Percentiles rank a stretch among this genome's conserved stretches.
Conservation (phyloP, 2,329 filamentous ascomycete species). For the Botryotinia calthae region DNA sequence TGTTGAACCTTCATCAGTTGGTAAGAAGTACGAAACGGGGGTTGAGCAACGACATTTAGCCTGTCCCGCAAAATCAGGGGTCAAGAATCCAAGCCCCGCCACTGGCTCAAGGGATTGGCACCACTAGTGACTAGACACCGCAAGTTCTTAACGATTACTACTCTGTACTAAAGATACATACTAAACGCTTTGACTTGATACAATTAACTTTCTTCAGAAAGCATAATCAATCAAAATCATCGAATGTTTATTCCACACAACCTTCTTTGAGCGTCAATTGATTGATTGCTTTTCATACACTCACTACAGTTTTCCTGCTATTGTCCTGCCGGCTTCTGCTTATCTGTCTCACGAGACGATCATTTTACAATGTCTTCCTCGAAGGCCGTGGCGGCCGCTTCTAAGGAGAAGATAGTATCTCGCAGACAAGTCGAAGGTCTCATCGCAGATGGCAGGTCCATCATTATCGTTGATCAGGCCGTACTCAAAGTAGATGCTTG, state of each 20-base stretch:
- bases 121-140: background rate
- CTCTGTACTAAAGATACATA: background rate
- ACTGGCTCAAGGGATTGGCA: background rate
- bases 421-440: conserved; percentile 71
- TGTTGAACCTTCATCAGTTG: background rate
- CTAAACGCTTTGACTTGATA: background rate
- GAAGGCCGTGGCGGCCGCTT: conserved; percentile 16
- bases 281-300: background rate
- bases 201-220: background rate
- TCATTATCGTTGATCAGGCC: conserved; percentile 77
- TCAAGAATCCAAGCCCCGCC: background rate
- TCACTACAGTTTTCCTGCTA: background rate
- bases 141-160: background rate
- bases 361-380: conserved; percentile 17
- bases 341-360: background rate
- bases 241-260: background rate
- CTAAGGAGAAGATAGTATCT: conserved; percentile 45
- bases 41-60: background rate
- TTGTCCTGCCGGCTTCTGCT: background rate
- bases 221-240: background rate
- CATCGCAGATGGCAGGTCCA: conserved; percentile 75
- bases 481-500: conserved; percentile 88
- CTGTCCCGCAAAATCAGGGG: background rate
- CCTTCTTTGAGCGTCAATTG: background rate
- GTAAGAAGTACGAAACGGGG: background rate